Conservation (phyloP, 371 early-diverging fungal genomes). For the Mortierella sp. region DNA sequence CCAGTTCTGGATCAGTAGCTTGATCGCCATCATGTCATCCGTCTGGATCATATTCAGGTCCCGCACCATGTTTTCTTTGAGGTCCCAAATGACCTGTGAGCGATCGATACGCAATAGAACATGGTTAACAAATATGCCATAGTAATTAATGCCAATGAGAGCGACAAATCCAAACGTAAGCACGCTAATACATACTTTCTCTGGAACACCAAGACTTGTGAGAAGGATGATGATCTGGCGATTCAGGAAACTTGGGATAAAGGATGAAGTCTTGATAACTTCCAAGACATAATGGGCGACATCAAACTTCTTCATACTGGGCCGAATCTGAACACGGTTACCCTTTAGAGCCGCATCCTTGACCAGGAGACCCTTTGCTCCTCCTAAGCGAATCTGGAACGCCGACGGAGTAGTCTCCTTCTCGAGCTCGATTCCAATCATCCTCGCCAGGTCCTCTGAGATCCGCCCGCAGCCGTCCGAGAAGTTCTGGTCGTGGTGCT, state of each 20-base stretch:
- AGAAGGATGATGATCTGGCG: constrained; percentile 81
- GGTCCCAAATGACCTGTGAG: constrained; percentile 61
- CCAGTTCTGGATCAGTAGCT: constrained; percentile 62
- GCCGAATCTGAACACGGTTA: constrained; percentile 66
- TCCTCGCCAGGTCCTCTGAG: constrained; percentile 64
- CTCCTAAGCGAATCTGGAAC: constrained; percentile 86
- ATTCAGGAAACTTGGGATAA: constrained; percentile 76
- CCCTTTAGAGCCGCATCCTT: constrained; percentile 24
- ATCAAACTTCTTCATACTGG: constrained; percentile 80
- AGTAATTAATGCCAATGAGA: neutral
- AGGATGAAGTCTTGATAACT: constrained; percentile 69
- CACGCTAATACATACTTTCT: constrained; percentile 39
- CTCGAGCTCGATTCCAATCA: constrained; percentile 65
- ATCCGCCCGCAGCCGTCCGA: constrained; percentile 92
- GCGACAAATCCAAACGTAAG: neutral
- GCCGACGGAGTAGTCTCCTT: constrained; percentile 74
- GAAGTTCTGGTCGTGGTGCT: constrained; percentile 70
- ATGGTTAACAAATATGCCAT: neutral
- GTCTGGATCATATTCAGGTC: constrained; percentile 63
- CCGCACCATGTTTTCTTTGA: constrained; percentile 63
- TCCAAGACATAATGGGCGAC: constrained; percentile 73
- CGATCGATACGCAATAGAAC: neutral
- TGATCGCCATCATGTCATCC: constrained; percentile 62
- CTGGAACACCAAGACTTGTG: constrained; percentile 73
- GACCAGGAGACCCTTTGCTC: constrained; percentile 84